Evolutionary conservation across 306 rosid genomes (phyloP).

Genomic region (Medicago arabica): DNA sequence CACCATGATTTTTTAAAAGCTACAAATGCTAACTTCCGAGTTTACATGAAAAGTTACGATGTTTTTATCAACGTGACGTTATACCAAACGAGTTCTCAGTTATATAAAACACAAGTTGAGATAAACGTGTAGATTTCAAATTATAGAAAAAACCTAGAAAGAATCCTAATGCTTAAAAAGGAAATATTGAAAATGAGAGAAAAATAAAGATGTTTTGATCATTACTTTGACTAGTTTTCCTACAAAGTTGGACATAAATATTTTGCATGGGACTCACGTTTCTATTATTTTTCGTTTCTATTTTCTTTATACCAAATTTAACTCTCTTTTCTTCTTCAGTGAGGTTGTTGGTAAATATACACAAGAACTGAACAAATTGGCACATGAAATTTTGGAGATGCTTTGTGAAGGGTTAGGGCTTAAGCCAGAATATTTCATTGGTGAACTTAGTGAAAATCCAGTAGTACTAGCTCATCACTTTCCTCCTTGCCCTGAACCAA

Average conservation of each 20-base stretch:
- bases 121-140: background rate
- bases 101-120: background rate
- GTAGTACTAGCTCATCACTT: constrained; percentile 58
- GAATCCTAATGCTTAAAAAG: background rate
- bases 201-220: background rate
- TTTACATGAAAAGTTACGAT: too few relatives aligned
- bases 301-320: background rate
- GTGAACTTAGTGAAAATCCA: constrained; percentile 54
- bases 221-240: background rate
- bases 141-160: background rate
- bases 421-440: constrained; percentile 42
- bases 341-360: constrained; percentile 37
- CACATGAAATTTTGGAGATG: constrained; percentile 54
- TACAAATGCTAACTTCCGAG: too few relatives aligned
- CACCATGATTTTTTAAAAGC: too few relatives aligned
- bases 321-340: background rate
- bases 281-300: too few relatives aligned
- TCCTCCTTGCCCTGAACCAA: constrained; percentile 81
- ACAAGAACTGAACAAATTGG: constrained; percentile 49
- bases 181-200: background rate
- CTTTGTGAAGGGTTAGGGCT: constrained; percentile 71
- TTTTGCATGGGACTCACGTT: background rate
- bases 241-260: background rate
- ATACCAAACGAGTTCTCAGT: too few relatives aligned
- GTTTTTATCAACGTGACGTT: too few relatives aligned